Evolutionary conservation across 75 land plant species (phyloP).

Genomic region (Pinus albicaulis): DNA sequence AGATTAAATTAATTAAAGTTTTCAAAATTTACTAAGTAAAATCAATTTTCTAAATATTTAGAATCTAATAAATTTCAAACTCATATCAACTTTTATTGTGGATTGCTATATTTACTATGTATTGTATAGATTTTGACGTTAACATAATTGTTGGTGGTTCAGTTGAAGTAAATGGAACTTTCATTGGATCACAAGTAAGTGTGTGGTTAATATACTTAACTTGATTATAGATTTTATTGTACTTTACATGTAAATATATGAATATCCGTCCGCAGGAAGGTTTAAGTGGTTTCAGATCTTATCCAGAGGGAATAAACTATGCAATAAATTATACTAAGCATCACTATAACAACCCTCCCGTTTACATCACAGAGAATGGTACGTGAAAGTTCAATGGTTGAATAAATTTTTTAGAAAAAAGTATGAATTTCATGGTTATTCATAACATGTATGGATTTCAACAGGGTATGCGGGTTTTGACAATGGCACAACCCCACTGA

Average conservation of each 20-base stretch:
- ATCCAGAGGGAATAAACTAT: neutral
- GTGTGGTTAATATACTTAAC: neutral
- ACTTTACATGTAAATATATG: neutral
- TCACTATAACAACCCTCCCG: conserved; percentile 2
- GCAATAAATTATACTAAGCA: conserved; percentile 4
- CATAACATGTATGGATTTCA: neutral
- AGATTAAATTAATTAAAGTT: too few species aligned
- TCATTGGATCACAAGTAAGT: neutral
- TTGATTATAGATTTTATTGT: too few species aligned
- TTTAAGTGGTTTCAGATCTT: neutral
- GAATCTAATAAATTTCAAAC: too few species aligned
- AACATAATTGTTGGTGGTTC: neutral
- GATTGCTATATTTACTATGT: too few species aligned
- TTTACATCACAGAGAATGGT: conserved; percentile 26
- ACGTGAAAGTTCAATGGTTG: neutral
- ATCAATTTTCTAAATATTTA: too few species aligned
- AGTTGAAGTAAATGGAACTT: neutral
- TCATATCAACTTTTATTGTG: too few species aligned
- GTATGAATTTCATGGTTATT: neutral
- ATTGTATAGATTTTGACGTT: neutral
- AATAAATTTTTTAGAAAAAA: neutral
- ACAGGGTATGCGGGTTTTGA: conserved; percentile 36
- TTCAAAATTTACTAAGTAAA: too few species aligned
- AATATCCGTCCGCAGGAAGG: neutral
- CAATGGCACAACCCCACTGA: conserved; percentile 19